Conservation (phyloP, 2,329 filamentous ascomycete genomes). For the Moelleriella libera region DNA sequence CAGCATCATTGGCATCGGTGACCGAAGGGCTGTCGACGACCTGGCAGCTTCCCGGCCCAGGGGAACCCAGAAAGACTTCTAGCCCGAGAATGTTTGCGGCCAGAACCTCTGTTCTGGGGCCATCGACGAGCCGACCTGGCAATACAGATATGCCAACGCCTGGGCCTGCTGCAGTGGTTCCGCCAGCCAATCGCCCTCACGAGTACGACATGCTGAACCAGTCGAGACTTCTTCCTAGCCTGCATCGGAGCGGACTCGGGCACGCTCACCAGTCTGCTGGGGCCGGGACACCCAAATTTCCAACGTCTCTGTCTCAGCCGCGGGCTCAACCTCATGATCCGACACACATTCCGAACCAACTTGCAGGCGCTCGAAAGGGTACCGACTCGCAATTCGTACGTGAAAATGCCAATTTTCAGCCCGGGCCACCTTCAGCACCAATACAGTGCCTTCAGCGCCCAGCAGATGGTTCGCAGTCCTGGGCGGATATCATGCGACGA, state of each 20-base stretch:
- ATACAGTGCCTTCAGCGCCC: conserved; percentile 8
- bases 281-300: conserved; percentile 11
- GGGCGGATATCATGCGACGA: conserved; percentile 19
- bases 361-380: conserved; percentile 8
- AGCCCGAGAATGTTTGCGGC: conserved; percentile 17
- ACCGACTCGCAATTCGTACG: conserved; percentile 6
- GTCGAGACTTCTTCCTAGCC: conserved; percentile 9
- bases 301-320: conserved; percentile 22
- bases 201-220: conserved; percentile 14
- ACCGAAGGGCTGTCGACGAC: conserved; percentile 19
- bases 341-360: conserved; percentile 11
- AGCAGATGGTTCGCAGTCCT: conserved; percentile 12
- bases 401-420: conserved; percentile 9
- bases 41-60: conserved; percentile 13
- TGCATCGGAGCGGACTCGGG: background rate
- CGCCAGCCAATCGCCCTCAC: conserved; percentile 18
- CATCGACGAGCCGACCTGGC: conserved; percentile 8
- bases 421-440: conserved; percentile 8
- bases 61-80: conserved; percentile 13
- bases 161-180: conserved; percentile 8
- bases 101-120: conserved; percentile 13
- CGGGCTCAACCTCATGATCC: conserved; percentile 11
- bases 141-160: conserved; percentile 11
- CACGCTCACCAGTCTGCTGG: conserved; percentile 8
- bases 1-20: conserved; percentile 7